A percentile compares a stretch with the other conserved stretches of the same genome.
Conservation (phyloP, 78 protist species). For the Isochrysis galbana region DNA sequence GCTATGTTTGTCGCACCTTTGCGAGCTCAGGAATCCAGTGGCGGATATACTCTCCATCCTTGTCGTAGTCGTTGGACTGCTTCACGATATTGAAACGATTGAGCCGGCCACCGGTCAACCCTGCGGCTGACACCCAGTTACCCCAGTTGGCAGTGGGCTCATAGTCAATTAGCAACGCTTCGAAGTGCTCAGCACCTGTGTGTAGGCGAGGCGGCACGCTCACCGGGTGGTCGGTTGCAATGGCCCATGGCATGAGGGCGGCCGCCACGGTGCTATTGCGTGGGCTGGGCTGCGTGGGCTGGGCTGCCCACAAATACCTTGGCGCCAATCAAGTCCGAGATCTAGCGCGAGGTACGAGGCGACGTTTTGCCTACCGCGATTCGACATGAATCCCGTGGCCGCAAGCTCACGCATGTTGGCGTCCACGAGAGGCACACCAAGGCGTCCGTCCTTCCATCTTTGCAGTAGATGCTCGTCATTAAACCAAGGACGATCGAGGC, state of each 20-base stretch:
- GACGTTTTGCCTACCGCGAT: constrained; percentile 68
- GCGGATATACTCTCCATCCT: constrained; percentile 41
- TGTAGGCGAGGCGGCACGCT: too few relatives aligned
- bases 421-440: constrained; percentile 67
- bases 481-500: background rate
- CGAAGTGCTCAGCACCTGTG: constrained; percentile 67
- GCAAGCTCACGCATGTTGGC: constrained; percentile 68
- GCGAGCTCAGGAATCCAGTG: constrained; percentile 52
- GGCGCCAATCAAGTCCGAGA: constrained; percentile 59
- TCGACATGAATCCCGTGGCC: constrained; percentile 60
- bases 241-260: too few relatives aligned
- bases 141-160: constrained; percentile 60
- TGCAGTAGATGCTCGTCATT: background rate
- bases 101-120: constrained; percentile 41
- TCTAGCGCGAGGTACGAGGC: constrained; percentile 56
- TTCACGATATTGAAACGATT: constrained; percentile 51
- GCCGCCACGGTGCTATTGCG: too few relatives aligned
- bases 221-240: too few relatives aligned
- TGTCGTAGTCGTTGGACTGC: constrained; percentile 50
- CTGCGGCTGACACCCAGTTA: constrained; percentile 23
- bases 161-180: constrained; percentile 53
- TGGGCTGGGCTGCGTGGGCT: too few relatives aligned
- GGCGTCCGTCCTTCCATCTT: constrained; percentile 52
- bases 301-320: too few relatives aligned
- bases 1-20: too few relatives aligned